These are phyloP conservation scores for Hyphodiscus sp. DNA, from an alignment of 2,329 filamentous ascomycete species.

Conservation along the genomic window DNA sequence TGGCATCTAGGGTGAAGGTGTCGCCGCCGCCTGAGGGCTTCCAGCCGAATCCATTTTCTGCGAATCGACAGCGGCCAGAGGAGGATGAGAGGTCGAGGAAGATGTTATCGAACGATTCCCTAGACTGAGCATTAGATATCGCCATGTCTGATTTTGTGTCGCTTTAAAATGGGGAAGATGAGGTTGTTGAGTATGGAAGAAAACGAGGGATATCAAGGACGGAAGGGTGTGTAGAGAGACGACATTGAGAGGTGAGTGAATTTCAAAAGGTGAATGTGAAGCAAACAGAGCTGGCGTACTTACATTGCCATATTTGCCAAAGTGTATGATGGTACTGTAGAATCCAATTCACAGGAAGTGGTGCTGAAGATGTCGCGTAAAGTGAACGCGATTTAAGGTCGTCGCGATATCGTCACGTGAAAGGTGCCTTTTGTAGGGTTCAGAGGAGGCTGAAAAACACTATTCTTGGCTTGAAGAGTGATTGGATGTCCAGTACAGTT, in stretches of 20 bases:
- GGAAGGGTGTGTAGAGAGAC: not conserved
- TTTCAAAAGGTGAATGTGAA: not conserved
- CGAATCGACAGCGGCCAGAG: slow-evolving; percentile 87
- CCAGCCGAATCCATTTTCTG: slow-evolving; percentile 92
- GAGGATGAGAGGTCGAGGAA: slow-evolving; percentile 93
- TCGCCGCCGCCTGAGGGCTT: slow-evolving; percentile 82
- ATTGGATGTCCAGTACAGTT: too few relatives aligned
- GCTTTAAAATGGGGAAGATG: not conserved
- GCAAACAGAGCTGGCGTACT: not conserved
- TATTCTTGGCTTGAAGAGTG: too few relatives aligned
- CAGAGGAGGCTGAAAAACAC: too few relatives aligned
- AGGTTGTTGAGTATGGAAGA: not conserved
- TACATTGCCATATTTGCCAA: slow-evolving; percentile 8
- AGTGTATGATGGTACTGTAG: not conserved
- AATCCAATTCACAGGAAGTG: not conserved
- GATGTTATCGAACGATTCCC: slow-evolving; percentile 95
- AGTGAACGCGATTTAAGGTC: not conserved
- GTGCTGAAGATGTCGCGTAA: not conserved
- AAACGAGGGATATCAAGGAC: not conserved
- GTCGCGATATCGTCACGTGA: slow-evolving; percentile 1
- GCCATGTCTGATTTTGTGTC: not conserved
- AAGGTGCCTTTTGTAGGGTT: too few relatives aligned
- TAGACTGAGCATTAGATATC: slow-evolving; percentile 24
- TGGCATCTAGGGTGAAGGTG: slow-evolving; percentile 86
- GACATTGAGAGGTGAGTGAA: not conserved